These are phyloP conservation scores for Penicillium paradoxum DNA, from an alignment of 495 filamentous ascomycete genomes.

Conservation along the genomic window DNA sequence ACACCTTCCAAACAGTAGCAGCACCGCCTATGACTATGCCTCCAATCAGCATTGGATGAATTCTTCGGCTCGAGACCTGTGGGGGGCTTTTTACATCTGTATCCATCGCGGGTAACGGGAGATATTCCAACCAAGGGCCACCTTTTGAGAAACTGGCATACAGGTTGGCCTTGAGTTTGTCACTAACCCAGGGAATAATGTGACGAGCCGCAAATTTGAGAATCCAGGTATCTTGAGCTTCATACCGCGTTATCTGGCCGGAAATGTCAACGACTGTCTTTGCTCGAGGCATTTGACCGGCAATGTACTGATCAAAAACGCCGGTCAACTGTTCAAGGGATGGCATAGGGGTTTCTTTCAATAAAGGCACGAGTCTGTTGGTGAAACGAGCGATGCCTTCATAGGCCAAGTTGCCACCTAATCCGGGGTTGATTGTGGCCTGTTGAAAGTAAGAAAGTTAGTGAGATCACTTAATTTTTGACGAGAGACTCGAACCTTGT, in stretches of 20 bases:
- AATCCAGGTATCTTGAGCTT: constrained; percentile 13
- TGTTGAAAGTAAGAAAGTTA: neutral
- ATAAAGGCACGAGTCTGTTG: constrained; percentile 10
- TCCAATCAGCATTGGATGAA: neutral
- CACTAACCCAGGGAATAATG: constrained; percentile 9
- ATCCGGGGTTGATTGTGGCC: constrained; percentile 14
- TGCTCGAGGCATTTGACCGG: constrained; percentile 9
- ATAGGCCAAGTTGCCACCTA: constrained; percentile 16
- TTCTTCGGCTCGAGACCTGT: neutral
- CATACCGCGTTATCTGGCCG: constrained; percentile 16
- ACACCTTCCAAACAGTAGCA: neutral
- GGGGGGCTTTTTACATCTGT: neutral
- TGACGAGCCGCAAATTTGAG: constrained; percentile 11
- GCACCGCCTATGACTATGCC: neutral
- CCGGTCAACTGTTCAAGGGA: constrained; percentile 8
- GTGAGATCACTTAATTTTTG: neutral
- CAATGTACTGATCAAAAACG: constrained; percentile 7
- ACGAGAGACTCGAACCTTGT: constrained; percentile 10
- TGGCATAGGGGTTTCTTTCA: constrained; percentile 5
- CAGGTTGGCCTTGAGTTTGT: constrained; percentile 10
- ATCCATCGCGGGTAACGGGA: constrained; percentile 4
- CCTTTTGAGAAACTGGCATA: constrained; percentile 12
- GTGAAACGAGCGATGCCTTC: constrained; percentile 14
- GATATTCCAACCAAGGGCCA: constrained; percentile 12
- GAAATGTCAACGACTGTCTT: constrained; percentile 8